A percentile compares a stretch with the other conserved stretches of the same genome.
Conservation (phyloP, 1,284 basidiomycete genomes). For the Dichomitus squalens region DNA sequence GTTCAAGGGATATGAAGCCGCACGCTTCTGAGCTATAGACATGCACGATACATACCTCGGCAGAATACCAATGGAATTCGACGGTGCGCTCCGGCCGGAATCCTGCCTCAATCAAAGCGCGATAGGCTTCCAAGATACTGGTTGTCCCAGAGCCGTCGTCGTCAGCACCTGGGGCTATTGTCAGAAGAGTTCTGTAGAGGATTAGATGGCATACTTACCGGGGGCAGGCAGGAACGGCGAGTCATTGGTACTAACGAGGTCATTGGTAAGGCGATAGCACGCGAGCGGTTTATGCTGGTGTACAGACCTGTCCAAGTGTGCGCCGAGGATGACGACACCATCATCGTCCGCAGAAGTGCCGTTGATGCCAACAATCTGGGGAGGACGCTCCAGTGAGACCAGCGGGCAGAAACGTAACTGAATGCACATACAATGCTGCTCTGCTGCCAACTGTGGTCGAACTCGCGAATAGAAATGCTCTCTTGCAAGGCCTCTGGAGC, state of each 20-base stretch:
- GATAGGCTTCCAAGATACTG: conserved; percentile 89
- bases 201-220: conserved; percentile 45
- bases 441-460: conserved; percentile 91
- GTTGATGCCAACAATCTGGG: conserved; percentile 74
- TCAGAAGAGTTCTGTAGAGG: conserved; percentile 4
- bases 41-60: conserved; percentile 58
- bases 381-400: conserved; percentile 8
- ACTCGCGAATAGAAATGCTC: conserved; percentile 75
- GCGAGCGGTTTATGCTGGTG: neutral
- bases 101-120: conserved; percentile 76
- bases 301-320: conserved; percentile 85
- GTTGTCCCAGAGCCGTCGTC: conserved; percentile 94
- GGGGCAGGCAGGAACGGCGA: conserved; percentile 91
- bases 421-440: conserved; percentile 74
- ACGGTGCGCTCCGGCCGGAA: conserved; percentile 80
- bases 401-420: conserved; percentile 12
- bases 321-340: conserved; percentile 69
- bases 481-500: conserved; percentile 58
- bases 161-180: conserved; percentile 54
- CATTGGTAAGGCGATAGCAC: conserved; percentile 7
- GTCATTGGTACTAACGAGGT: conserved; percentile 66
- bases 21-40: conserved; percentile 7
- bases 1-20: conserved; percentile 11
- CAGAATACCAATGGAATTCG: conserved; percentile 97
- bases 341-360: conserved; percentile 65